Evolutionary conservation across 176 grass and related monocot species (phyloP).

Genomic region (Aegilops bicornis): DNA sequence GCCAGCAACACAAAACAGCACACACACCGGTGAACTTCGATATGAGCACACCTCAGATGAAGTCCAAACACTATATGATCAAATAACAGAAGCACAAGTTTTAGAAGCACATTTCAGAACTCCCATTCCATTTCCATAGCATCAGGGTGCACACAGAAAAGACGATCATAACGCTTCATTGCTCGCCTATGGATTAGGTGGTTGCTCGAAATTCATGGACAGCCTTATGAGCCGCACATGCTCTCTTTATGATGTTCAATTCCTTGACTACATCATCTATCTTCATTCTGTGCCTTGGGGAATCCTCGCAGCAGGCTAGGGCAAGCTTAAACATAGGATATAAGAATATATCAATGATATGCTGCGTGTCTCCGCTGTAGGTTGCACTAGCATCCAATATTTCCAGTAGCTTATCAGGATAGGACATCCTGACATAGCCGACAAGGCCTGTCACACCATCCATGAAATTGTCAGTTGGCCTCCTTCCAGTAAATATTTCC

Average conservation of each 20-base stretch:
- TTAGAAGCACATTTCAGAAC: background rate
- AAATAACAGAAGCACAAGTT: too few species aligned
- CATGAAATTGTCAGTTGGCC: too few species aligned
- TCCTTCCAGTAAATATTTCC: conserved; percentile 33
- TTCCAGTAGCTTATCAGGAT: conserved; percentile 15
- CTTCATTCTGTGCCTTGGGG: too few species aligned
- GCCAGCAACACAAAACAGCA: background rate
- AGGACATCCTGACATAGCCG: background rate
- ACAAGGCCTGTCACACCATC: background rate
- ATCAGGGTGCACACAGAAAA: background rate
- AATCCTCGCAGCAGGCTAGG: background rate
- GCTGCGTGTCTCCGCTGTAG: background rate
- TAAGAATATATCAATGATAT: background rate
- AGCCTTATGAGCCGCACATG: background rate
- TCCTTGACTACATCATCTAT: background rate
- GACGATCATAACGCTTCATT: too few species aligned
- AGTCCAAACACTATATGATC: background rate
- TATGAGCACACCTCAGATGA: background rate
- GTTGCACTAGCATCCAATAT: background rate
- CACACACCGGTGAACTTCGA: background rate
- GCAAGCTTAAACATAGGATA: background rate
- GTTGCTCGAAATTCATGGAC: too few species aligned
- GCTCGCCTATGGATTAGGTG: too few species aligned
- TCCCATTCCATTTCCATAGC: background rate
- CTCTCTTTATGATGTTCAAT: background rate